Evolutionary conservation across 78 protist species (phyloP), one percentile per base, ranked within the genome.

Genomic region (Dictyostelium capitatum): DNA sequence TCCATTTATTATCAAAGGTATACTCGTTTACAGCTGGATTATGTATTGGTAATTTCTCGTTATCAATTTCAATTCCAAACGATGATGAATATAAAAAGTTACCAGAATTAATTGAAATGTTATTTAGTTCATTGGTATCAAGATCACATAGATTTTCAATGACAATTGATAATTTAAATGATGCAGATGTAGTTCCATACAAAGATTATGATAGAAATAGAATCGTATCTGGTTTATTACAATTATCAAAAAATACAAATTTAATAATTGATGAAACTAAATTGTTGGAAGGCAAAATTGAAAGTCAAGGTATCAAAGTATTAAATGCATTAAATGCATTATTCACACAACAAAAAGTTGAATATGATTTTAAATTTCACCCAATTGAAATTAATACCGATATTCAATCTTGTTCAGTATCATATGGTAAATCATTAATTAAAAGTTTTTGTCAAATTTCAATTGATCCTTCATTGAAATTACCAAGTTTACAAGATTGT

Each of bases 201-300:
- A 87, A 87, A 51, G 84, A 87, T 43, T 73, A 87, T 47, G 93
- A 87, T 50, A 12, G n/a, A 15, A 77, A 77, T 50, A 41, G 93
- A 51, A 77, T 87, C 8, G 59, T 77, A 15, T 77, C 85, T 20
- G 93, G 93, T 30, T 50, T 87, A 6, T 78, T 87, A 10, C 93
- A 87, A 47, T 70, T 87, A 32, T 70, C 93, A 20, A 87, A 87
- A 43, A 69, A 79, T 25, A 87, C 84, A 12, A 67, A 77, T 87
- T 46, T 87, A n/a, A 87, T 87, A 47, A 50, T 87, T n/a, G 84
- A 87, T 32, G 93, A 87, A 65, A 87, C 93, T 23, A 20, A 20
- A 11, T 32, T 87, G 15, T 11, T n/a, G 0, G 93, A 87, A 54
- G 93, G 93, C 6, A 74, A 74, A 51, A n/a, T 87, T 10, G 50